Base-by-base conservation (phyloP, 225 moss, liverwort and hornwort species). In the Asterella californica region DNA sequence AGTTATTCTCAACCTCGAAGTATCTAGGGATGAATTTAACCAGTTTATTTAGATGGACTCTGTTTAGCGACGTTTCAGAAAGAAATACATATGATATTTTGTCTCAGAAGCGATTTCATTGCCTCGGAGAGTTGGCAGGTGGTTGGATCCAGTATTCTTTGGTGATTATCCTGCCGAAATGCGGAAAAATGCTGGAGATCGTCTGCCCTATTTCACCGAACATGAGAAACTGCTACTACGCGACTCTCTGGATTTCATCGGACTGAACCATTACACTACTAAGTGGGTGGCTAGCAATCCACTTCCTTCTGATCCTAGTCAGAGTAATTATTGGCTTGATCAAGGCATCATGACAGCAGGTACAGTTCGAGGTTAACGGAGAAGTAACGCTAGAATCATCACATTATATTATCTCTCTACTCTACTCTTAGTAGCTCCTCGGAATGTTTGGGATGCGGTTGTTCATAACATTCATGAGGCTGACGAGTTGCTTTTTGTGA, bases 151-250 rank as follows among this genome's bases (percentile, higher is more conserved):
- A 11, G 92, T 95, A 32, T 93, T 83, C 74, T 81, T 75, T 66
- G 99, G 99, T 52, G 95, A 95, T 80, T 95, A 99, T 77, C 95
- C 99, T 22, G 82, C 75, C 48, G 82, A 86, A 42, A 99, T 99
- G 97, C 88, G 91, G 37, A 81, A 76, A 54, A 81, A 88, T 65
- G 83, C 90, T 47, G 91, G 94, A 54, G 64, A 82, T 79, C 94
- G 94, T 33, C 83, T 93, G 63, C 94, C 94, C 22, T 60, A 75
- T 1, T 96, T 96, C 76, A 76, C 90, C 12, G 17, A 76, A 2
- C 53, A 83, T 24, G 90, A 94, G 76, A 70, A 80, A 79, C 76
- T 82, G 46, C 71, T 93, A 66, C 83, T 96, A 74, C 83, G 77
- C 4, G 83, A 87, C 10, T 94, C 94, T 14, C 59, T 93, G 70